Base-by-base conservation (phyloP, 75 land plant genomes). In the Pseudotsuga menziesii region DNA sequence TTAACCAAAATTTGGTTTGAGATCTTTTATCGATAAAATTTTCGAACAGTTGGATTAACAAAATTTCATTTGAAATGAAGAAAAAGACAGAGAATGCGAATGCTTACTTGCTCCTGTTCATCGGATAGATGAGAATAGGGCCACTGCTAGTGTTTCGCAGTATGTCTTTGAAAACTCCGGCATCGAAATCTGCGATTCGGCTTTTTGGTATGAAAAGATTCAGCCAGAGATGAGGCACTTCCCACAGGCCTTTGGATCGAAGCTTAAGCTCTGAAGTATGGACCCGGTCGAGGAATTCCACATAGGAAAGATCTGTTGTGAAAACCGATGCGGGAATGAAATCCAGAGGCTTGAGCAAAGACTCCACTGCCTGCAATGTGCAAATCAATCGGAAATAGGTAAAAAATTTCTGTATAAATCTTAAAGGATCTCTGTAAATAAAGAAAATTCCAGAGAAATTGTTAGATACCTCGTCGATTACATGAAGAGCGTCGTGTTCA, bases 181-280 rank as follows among this genome's bases (percentile, higher is more conserved):
- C 44, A 64, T 91, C 96, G 59, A 95, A 93, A 44, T 88, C 88
- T 7, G 75, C 79, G 20, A 95, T 95, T 57, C 76, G 83, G 41
- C 94, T 87, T 11, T 73, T 85, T 26, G 98, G 98, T 35, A 95
- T 85, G 52, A 95, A 85, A 56, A 95, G 84, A 79, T 95, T 95
- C 41, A 95, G 91, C 98, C 98, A 95, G 3, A 95, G 98, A 69
- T 94, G 98, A 1, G 98, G 93, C 15, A 92, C 89, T 0, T 94
- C 91, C 98, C 98, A 95, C 80, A 95, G 58, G 6, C 91, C 91
- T 76, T 87, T 91, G 61, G 89, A 57, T 72, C 96, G 80, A 60
- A 95, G 89, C 78, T 88, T 83, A 81, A 91, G 5, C 89, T 95
- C 98, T 2, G 84, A 83, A 75, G 80, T 83, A 80, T 95, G 96